A percentile compares a stretch with the other conserved stretches of the same genome.
phyloP scores from a whole-genome alignment of 805 yeast genomes.

The Saturnispora quitensis region DNA sequence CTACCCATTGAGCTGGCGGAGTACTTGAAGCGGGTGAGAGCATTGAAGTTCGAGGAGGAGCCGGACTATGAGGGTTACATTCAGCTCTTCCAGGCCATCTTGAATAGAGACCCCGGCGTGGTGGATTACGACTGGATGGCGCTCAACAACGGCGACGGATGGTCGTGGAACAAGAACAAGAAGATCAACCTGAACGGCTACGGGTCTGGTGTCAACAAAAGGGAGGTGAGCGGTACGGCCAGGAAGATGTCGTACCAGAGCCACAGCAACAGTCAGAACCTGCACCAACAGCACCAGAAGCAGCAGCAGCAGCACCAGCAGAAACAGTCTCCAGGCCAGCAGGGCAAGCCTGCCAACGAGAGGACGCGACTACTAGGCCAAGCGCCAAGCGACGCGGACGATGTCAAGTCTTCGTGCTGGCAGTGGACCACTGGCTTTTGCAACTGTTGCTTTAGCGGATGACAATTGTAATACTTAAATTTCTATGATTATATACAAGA shows the following conservation, averaged over 20 bases:
- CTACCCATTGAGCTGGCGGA: constrained; percentile 69
- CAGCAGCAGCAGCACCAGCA: constrained; percentile 9
- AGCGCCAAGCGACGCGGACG: not conserved
- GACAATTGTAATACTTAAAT: not conserved
- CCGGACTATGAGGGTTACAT: constrained; percentile 69
- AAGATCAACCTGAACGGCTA: constrained; percentile 78
- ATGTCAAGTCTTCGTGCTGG: constrained; percentile 6
- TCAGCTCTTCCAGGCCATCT: constrained; percentile 48
- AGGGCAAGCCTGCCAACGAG: constrained; percentile 5
- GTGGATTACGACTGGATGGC: constrained; percentile 68
- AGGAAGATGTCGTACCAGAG: constrained; percentile 19
- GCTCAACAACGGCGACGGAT: constrained; percentile 69
- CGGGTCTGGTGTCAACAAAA: constrained; percentile 33
- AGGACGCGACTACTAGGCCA: constrained; percentile 2
- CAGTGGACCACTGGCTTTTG: constrained; percentile 4
- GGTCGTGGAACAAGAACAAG: constrained; percentile 69
- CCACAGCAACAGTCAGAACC: constrained; percentile 11
- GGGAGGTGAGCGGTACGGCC: constrained; percentile 7
- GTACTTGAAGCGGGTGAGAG: constrained; percentile 59
- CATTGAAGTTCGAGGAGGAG: constrained; percentile 65
- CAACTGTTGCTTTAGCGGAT: not conserved
- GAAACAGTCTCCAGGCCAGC: constrained; percentile 11
- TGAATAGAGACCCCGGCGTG: constrained; percentile 18
- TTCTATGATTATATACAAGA: not conserved
- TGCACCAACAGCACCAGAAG: constrained; percentile 10